Base-by-base conservation (phyloP, 352 stramenopile species). In the Globisporangium cederbergense region DNA sequence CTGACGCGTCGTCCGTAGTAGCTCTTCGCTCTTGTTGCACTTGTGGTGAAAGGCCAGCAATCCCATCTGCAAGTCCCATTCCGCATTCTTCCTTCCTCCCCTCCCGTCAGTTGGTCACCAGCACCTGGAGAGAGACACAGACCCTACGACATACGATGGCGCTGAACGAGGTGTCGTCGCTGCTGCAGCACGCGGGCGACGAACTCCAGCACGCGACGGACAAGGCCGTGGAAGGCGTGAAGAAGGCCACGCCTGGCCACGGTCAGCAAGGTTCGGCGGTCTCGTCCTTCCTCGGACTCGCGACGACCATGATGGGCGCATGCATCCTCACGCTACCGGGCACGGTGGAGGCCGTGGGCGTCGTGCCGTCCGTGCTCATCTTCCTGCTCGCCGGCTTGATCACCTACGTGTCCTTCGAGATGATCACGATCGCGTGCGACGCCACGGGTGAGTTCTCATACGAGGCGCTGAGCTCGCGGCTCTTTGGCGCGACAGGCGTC, bases 301-400 rank as follows among this genome's bases (percentile, higher is more conserved):
- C 85, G 42, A 90, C 83, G 30, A 95, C 86, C 50, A 95, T 95
- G 86, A 92, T 86, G 65, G 83, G 83, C 16, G 80, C 86, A n/a
- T 87, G 77, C 58, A 86, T 95, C 49, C 75, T 95, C 61, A 85
- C 82, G 46, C 73, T 95, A 16, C 86, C 83, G 0, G 77, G 83
- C 60, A 81, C 86, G 14, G 61, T 91, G 13, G 78, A 86, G 38
- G 83, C 82, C 25, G 74, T 87, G 14, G 81, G 81, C 13, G 68
- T 87, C n/a, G 20, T 79, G 4, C 77, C 77, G 1, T 72, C 78
- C 0, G 45, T 91, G 10, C 30, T 88, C 3, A 71, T 93, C 43
- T 86, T 93, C 45, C 18, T 74, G 4, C 36, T 79, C 56, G 82
- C 79, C 18, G 80, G 68, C 11, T 87, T 70, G 74, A 65, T 95